phyloP scores from a whole-genome alignment of 2,329 filamentous ascomycete genomes.

The Plenodomus biglobosus region DNA sequence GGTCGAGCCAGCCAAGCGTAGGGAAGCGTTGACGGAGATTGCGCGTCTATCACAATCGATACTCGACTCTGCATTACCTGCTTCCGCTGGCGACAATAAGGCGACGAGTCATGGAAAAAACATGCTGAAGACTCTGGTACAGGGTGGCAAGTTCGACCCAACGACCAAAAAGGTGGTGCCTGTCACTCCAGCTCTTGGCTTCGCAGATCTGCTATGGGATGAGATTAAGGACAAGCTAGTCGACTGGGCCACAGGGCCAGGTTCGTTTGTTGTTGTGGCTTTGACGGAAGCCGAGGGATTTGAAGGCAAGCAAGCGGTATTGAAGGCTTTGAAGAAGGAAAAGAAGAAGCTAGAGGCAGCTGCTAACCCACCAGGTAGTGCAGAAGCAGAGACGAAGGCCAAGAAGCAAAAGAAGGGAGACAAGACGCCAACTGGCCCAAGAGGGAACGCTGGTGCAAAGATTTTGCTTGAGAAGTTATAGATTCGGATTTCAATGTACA shows the following conservation, averaged over 20 bases:
- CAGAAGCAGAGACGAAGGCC: conserved; percentile 34
- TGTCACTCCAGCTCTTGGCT: conserved; percentile 74
- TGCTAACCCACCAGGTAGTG: conserved; percentile 53
- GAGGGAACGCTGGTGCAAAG: conserved; percentile 52
- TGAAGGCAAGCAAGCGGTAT: conserved; percentile 64
- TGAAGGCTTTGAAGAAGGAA: conserved; percentile 70
- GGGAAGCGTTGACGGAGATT: conserved; percentile 67
- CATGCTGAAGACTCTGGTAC: conserved; percentile 88
- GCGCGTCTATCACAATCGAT: conserved; percentile 48
- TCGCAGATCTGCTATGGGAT: conserved; percentile 79
- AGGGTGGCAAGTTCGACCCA: conserved; percentile 83
- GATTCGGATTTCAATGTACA: not conserved
- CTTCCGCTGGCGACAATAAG: conserved; percentile 25
- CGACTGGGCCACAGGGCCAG: conserved; percentile 82
- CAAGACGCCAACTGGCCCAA: conserved; percentile 38
- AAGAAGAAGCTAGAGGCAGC: conserved; percentile 71
- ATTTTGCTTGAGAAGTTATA: conserved; percentile 49
- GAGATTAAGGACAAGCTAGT: conserved; percentile 74
- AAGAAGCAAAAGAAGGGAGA: conserved; percentile 45
- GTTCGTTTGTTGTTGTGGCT: conserved; percentile 82
- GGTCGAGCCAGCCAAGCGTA: conserved; percentile 62
- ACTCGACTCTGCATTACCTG: conserved; percentile 40
- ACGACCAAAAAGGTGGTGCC: conserved; percentile 68
- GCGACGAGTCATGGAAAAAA: conserved; percentile 70
- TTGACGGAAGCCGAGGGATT: conserved; percentile 75